Percentiles rank a stretch among this genome's conserved stretches.
phyloP scores from a whole-genome alignment of 2,329 filamentous ascomycete genomes.

The Fusarium beomiforme region DNA sequence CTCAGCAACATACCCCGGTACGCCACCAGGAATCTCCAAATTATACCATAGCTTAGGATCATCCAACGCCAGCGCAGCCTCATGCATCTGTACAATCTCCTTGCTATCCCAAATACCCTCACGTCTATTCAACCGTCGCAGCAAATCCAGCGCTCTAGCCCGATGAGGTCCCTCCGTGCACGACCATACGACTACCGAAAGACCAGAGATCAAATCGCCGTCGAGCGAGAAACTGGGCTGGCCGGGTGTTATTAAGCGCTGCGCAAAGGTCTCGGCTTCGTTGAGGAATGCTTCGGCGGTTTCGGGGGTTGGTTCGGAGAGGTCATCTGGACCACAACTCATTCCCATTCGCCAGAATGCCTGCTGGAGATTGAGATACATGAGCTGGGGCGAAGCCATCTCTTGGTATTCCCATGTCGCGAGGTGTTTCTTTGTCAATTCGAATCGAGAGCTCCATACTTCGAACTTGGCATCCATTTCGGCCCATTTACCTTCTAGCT shows the following conservation, averaged over 20 bases:
- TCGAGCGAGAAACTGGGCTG: conserved; percentile 22
- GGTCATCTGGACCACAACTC: background rate
- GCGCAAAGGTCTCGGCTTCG: conserved; percentile 5
- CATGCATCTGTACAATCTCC: conserved; percentile 32
- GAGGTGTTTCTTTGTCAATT: conserved; percentile 13
- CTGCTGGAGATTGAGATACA: conserved; percentile 14
- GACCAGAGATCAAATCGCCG: conserved; percentile 14
- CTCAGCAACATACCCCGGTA: conserved; percentile 16
- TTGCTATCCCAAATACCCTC: conserved; percentile 39
- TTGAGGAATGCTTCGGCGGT: background rate
- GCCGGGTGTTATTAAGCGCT: background rate
- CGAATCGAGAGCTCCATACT: conserved; percentile 12
- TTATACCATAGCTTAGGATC: conserved; percentile 2
- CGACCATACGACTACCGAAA: conserved; percentile 5
- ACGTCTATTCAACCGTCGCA: conserved; percentile 23
- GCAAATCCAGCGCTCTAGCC: conserved; percentile 14
- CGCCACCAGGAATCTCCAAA: conserved; percentile 9
- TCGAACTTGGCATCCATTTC: conserved; percentile 4
- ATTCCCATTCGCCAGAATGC: conserved; percentile 22
- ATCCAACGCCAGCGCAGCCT: conserved; percentile 13
- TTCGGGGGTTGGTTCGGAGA: background rate
- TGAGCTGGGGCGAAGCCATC: background rate
- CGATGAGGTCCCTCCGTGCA: background rate
- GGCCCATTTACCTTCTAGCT: background rate
- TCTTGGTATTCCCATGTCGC: conserved; percentile 1